phyloP scores from a whole-genome alignment of 768 basidiomycete species.

The Leucosporidium yakuticum region DNA sequence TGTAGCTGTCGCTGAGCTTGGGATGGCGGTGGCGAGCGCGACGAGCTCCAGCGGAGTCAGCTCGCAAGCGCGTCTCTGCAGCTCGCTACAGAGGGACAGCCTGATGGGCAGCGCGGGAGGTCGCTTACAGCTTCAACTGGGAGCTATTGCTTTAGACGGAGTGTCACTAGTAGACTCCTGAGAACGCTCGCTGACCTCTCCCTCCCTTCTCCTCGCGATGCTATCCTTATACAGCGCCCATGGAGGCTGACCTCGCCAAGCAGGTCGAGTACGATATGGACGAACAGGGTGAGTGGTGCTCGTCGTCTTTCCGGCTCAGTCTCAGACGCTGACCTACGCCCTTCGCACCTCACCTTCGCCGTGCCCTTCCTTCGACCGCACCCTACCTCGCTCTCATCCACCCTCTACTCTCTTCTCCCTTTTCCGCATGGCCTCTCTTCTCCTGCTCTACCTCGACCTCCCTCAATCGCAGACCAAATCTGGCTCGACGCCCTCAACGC shows the following conservation, averaged over 20 bases:
- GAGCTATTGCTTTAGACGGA: background rate
- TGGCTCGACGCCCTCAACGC: conserved; percentile 83
- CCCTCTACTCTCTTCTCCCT: background rate
- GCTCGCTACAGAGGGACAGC: background rate
- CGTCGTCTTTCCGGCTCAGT: conserved; percentile 3
- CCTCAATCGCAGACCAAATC: conserved; percentile 62
- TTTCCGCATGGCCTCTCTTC: background rate
- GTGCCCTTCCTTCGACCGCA: background rate
- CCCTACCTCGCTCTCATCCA: background rate
- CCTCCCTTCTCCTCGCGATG: background rate
- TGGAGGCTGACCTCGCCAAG: conserved; percentile 81
- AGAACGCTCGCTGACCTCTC: background rate
- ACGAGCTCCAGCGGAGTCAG: background rate
- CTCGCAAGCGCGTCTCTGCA: background rate
- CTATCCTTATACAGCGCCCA: conserved; percentile 51
- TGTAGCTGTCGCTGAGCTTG: background rate
- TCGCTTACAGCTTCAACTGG: background rate
- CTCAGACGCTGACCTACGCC: background rate
- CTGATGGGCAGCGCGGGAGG: no score
- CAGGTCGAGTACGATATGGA: conserved; percentile 99
- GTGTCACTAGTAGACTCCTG: background rate
- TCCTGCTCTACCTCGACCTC: background rate
- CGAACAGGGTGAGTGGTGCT: conserved; percentile 67
- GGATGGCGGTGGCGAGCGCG: background rate
- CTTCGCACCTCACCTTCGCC: background rate